A percentile compares a stretch with the other conserved stretches of the same genome.
Evolutionary conservation across 225 moss, liverwort and hornwort species (phyloP).

Genomic region (Antitrichia curtipendula): DNA sequence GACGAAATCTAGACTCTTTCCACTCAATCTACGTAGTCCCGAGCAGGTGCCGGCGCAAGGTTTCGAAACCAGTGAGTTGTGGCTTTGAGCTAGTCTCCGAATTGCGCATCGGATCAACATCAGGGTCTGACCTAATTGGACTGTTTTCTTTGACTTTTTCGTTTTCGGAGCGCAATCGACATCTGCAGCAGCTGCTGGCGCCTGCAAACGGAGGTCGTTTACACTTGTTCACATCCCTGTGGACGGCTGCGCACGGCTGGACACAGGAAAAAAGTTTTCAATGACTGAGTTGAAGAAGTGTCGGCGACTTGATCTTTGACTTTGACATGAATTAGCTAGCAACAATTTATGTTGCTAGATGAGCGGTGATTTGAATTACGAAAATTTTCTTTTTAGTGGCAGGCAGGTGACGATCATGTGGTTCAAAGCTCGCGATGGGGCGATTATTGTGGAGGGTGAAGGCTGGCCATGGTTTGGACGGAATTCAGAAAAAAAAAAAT

Average conservation of each 20-base stretch:
- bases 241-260: too few relatives aligned
- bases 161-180: background rate
- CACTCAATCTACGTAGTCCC: background rate
- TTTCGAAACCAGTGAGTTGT: too few relatives aligned
- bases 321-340: background rate
- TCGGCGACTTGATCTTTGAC: background rate
- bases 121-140: background rate
- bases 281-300: background rate
- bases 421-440: background rate
- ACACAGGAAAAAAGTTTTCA: background rate
- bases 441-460: background rate
- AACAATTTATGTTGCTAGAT: background rate
- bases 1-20: background rate
- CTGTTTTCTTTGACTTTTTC: background rate
- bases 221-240: too few relatives aligned
- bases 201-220: background rate
- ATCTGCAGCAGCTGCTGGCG: background rate
- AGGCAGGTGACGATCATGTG: background rate
- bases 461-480: background rate
- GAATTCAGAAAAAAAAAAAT: background rate
- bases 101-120: background rate
- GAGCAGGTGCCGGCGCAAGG: background rate
- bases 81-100: background rate
- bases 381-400: background rate
- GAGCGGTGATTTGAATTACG: background rate